Evolutionary conservation across 768 basidiomycete genomes (phyloP), one percentile per base, ranked within the genome.

Genomic region (Leccinellum rugosiceps): DNA sequence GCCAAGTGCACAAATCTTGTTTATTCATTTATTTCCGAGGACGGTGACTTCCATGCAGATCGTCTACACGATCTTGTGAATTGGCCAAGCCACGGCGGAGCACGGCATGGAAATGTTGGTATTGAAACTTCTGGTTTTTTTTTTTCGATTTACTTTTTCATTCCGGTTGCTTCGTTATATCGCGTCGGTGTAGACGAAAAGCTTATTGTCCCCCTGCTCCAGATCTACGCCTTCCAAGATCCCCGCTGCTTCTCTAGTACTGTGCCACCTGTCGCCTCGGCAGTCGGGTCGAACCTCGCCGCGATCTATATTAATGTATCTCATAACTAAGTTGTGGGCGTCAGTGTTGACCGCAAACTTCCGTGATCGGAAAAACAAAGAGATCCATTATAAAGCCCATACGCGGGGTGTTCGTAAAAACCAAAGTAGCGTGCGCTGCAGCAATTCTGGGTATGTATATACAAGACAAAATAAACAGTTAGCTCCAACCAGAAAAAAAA

Each of bases 381-480:
- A 48, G 26, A 50, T 59, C 46, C 53, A 55, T 50, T 5, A n/a
- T 46, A 23, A 30, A 50, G 41, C 60, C 34, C 53, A 32, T 35
- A 41, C 19, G 10, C 34, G 51, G 26, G 41, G 25, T 19, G 31
- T 50, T 41, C 28, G 13, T 26, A 34, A 49, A 47, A 58, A 46
- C n/a, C 28, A 30, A 17, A 21, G 57, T 51, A 59, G 55, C 55
- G 21, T 56, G 45, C 26, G 30, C 50, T 43, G 49, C 38, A 49
- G 56, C 25, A 61, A 52, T 48, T 52, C 57, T 30, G 51, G 57
- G 63, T 69, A 66, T 71, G 63, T 69, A 66, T 71, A 59, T 58
- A 59, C 55, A 60, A 64, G 38, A 59, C 52, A 50, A 51, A 62
- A 61, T 54, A 59, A 50, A 41, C 43, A 58, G 44, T 49, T 14